A percentile compares a stretch with the other conserved stretches of the same genome.
Conservation (phyloP, 2,329 filamentous ascomycete species). For the Colletotrichum plurivorum region DNA sequence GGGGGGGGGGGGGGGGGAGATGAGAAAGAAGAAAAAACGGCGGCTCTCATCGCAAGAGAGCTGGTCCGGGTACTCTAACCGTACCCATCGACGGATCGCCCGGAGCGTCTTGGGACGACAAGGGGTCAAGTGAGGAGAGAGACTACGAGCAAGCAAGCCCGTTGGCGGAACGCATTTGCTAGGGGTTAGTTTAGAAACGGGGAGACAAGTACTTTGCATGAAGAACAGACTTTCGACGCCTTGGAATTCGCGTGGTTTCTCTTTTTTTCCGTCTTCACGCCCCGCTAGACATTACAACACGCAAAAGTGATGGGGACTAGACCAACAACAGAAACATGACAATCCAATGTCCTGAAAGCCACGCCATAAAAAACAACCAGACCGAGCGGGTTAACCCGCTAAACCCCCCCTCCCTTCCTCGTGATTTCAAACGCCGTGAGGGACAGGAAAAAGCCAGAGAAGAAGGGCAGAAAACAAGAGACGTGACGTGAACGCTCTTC, state of each 20-base stretch:
- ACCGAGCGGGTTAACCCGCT: neutral
- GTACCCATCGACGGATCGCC: neutral
- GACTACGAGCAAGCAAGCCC: too few relatives aligned
- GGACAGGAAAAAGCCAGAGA: neutral
- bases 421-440: conserved; percentile 3
- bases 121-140: neutral
- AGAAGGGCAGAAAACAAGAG: neutral
- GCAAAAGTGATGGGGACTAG: conserved; percentile 3
- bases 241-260: neutral
- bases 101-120: neutral
- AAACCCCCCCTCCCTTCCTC: neutral
- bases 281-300: conserved; percentile 16
- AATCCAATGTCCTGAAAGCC: conserved; percentile 9
- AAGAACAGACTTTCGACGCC: neutral
- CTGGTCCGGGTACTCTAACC: too few relatives aligned
- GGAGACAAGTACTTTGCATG: neutral
- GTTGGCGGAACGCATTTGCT: neutral
- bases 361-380: neutral
- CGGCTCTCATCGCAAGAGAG: too few relatives aligned
- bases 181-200: neutral
- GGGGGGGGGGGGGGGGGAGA: too few relatives aligned
- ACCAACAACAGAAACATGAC: conserved; percentile 2
- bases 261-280: neutral
- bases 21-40: too few relatives aligned
- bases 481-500: too few relatives aligned